A percentile compares a stretch with the other conserved stretches of the same genome.
Evolutionary conservation across 352 stramenopile species (phyloP).

Genomic region (Globisporangium perplexum): DNA sequence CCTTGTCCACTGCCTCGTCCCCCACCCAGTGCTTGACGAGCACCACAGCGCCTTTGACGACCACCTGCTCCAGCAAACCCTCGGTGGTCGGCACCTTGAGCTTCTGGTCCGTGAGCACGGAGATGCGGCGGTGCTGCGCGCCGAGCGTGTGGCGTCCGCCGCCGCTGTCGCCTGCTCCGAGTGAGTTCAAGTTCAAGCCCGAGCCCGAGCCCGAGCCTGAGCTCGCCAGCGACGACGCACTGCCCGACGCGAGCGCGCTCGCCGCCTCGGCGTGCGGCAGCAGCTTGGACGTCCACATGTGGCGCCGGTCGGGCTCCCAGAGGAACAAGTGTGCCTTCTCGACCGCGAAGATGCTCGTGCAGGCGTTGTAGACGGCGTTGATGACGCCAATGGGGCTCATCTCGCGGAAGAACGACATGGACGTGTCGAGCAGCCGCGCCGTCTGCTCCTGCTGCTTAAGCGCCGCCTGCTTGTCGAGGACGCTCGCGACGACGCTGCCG

Average conservation of each 20-base stretch:
- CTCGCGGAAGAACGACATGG: slow-evolving; percentile 78
- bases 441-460: slow-evolving; percentile 64
- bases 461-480: slow-evolving; percentile 64
- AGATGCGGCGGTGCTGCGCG: slow-evolving; percentile 42
- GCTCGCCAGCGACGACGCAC: background rate
- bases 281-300: slow-evolving; percentile 75
- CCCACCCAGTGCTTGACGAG: slow-evolving; percentile 53
- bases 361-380: slow-evolving; percentile 78
- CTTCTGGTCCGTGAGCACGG: slow-evolving; percentile 54
- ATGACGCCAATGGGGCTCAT: slow-evolving; percentile 74
- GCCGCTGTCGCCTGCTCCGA: slow-evolving; percentile 4
- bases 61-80: slow-evolving; percentile 53
- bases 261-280: slow-evolving; percentile 20
- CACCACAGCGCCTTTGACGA: slow-evolving; percentile 34
- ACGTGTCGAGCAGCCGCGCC: slow-evolving; percentile 52
- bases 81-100: slow-evolving; percentile 42
- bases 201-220: too few species aligned
- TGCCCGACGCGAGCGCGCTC: slow-evolving; percentile 1
- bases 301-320: slow-evolving; percentile 38
- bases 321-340: slow-evolving; percentile 64
- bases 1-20: slow-evolving; percentile 7
- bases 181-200: too few species aligned
- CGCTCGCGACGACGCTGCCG: slow-evolving; percentile 59
- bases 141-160: slow-evolving; percentile 20
- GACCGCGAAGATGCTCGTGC: slow-evolving; percentile 53